Conservation (phyloP, 768 basidiomycete genomes). For the Leucocoprinus leucothites region DNA sequence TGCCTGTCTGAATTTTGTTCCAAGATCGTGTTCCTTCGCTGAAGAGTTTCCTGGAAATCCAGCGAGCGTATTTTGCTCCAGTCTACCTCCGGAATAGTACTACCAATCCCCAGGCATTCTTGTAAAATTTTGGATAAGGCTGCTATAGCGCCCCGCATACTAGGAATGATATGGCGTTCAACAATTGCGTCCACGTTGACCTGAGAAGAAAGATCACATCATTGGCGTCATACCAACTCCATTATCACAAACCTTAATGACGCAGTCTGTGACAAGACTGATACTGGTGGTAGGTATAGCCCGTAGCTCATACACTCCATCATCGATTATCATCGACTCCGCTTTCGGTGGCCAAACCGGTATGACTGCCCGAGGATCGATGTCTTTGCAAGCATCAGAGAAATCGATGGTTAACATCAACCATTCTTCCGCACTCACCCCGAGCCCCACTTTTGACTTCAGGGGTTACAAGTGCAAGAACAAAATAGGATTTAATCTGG, state of each 20-base stretch:
- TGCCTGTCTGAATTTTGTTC: conserved; percentile 37
- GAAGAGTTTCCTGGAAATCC: conserved; percentile 86
- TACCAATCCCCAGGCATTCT: conserved; percentile 49
- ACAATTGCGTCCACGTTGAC: conserved; percentile 69
- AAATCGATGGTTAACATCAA: background rate
- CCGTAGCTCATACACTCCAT: conserved; percentile 64
- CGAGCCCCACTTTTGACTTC: conserved; percentile 52
- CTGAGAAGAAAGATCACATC: conserved; percentile 32
- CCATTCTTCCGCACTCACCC: conserved; percentile 36
- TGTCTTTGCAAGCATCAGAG: conserved; percentile 39
- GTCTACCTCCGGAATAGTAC: conserved; percentile 68
- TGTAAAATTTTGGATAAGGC: conserved; percentile 46
- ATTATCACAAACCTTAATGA: conserved; percentile 56
- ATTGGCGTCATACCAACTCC: background rate
- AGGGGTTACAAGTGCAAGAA: conserved; percentile 68
- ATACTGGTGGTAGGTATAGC: conserved; percentile 72
- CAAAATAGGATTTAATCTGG: conserved; percentile 56
- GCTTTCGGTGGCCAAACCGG: conserved; percentile 78
- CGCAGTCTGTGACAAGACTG: conserved; percentile 64
- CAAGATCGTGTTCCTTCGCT: conserved; percentile 49
- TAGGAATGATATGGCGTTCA: conserved; percentile 58
- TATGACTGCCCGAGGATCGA: conserved; percentile 51
- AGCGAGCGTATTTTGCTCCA: conserved; percentile 82
- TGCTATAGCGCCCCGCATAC: conserved; percentile 54
- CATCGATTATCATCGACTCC: conserved; percentile 40